A percentile compares a stretch with the other conserved stretches of the same genome.
Conservation (phyloP, 345 rosid species). For the Syzygium aromaticum region DNA sequence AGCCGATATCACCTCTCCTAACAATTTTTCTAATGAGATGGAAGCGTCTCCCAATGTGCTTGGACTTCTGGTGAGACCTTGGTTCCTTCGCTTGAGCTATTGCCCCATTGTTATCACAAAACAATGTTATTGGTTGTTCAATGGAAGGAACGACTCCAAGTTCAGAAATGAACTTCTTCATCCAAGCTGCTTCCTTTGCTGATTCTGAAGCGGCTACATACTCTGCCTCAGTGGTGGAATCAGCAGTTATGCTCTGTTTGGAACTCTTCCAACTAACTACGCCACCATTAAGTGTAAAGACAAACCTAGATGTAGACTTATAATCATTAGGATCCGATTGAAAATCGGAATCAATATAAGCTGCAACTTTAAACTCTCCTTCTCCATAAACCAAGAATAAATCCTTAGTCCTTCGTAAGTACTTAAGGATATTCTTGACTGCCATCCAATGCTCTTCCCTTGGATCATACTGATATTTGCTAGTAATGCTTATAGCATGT, state of each 20-base stretch:
- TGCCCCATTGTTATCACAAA: background rate
- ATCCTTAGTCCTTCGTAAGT: too few relatives aligned
- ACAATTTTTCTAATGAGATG: background rate
- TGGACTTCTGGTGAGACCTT: background rate
- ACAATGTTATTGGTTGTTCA: background rate
- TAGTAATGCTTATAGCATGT: too few relatives aligned
- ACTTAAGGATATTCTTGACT: too few relatives aligned
- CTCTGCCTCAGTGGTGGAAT: background rate
- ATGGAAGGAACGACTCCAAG: background rate
- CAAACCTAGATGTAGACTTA: background rate
- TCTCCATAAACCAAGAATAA: too few relatives aligned
- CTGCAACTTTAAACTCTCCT: background rate
- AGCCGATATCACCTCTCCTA: background rate
- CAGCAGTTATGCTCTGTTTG: background rate
- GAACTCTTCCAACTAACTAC: background rate
- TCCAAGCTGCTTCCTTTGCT: background rate
- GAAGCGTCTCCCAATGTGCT: background rate
- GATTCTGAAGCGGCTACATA: background rate
- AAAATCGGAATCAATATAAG: background rate
- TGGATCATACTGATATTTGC: too few relatives aligned
- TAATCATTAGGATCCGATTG: background rate
- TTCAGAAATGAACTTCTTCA: background rate
- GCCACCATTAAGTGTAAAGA: background rate
- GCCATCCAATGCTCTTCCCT: too few relatives aligned
- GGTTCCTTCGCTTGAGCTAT: background rate